Percentiles rank a stretch among this genome's conserved stretches.
Conservation (phyloP, 805 yeast species). For the Candida boleticola region DNA sequence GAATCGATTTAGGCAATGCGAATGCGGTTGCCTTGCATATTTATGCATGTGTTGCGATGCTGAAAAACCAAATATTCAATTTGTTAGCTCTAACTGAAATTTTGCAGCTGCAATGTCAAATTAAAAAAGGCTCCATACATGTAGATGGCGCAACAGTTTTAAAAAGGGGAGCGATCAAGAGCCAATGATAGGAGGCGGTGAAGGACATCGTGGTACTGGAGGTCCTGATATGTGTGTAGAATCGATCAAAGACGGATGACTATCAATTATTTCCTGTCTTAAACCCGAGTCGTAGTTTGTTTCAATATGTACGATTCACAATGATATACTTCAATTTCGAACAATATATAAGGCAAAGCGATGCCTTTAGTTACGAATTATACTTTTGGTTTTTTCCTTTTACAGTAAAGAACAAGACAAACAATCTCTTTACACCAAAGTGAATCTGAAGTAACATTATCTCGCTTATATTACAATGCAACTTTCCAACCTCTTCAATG, state of each 20-base stretch:
- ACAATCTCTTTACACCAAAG: too few relatives aligned
- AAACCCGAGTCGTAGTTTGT: too few relatives aligned
- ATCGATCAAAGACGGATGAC: too few relatives aligned
- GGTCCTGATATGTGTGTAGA: too few relatives aligned
- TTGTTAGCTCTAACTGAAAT: not conserved
- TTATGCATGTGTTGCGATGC: constrained; percentile 1
- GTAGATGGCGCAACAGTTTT: not conserved
- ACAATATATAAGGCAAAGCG: constrained; percentile 1
- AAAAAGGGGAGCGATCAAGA: not conserved
- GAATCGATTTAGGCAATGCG: too few relatives aligned
- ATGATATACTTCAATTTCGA: too few relatives aligned
- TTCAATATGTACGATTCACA: too few relatives aligned
- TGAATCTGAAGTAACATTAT: not conserved
- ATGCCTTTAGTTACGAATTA: not conserved
- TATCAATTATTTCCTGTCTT: too few relatives aligned
- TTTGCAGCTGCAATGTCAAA: not conserved
- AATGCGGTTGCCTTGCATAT: not conserved
- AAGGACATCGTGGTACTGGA: not conserved
- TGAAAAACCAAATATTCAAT: not conserved
- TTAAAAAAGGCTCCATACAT: not conserved
- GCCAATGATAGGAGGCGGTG: not conserved
- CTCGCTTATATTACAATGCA: constrained; percentile 1
- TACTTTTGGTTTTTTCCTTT: not conserved
- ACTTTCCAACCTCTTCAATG: not conserved
- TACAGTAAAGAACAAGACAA: constrained; percentile 6